These are phyloP conservation scores for Rhododendron vialii DNA, from an alignment of 148 eudicot species.

Conservation along the genomic window DNA sequence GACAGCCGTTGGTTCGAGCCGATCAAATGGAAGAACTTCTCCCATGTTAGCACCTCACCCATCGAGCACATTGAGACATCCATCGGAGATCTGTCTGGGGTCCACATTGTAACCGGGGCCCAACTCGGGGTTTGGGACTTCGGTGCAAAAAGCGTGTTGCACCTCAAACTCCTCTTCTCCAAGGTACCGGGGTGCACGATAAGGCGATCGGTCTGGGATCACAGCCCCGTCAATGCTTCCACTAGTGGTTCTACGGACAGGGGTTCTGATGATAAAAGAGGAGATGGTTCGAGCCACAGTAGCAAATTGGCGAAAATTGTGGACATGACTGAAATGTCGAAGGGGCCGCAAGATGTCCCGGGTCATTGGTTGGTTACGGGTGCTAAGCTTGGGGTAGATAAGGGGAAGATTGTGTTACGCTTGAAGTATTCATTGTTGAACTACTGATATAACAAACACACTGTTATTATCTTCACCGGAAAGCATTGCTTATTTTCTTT, in stretches of 20 bases:
- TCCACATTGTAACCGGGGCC: constrained; percentile 94
- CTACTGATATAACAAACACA: constrained; percentile 37
- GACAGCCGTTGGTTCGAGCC: constrained; percentile 99
- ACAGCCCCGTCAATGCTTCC: constrained; percentile 56
- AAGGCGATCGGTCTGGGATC: constrained; percentile 96
- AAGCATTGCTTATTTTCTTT: constrained; percentile 7
- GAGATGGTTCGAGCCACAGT: constrained; percentile 36
- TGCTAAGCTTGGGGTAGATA: constrained; percentile 96
- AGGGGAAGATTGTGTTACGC: constrained; percentile 73
- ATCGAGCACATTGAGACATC: constrained; percentile 76
- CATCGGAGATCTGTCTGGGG: constrained; percentile 95
- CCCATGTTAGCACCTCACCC: constrained; percentile 95
- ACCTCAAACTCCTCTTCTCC: constrained; percentile 92
- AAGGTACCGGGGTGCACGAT: constrained; percentile 96
- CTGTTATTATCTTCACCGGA: background rate
- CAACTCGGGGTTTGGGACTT: constrained; percentile 99
- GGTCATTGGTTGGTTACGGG: constrained; percentile 98
- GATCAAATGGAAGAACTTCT: constrained; percentile 95
- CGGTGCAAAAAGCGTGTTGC: constrained; percentile 77
- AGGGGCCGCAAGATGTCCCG: constrained; percentile 89
- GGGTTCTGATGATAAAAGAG: constrained; percentile 30
- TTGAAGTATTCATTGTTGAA: constrained; percentile 87
- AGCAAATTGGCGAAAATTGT: constrained; percentile 79
- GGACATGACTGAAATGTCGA: constrained; percentile 83
- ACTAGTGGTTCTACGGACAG: constrained; percentile 34